These are phyloP conservation scores for Cladosporium sp. DNA, from an alignment of 2,329 filamentous ascomycete genomes.

Conservation along the genomic window DNA sequence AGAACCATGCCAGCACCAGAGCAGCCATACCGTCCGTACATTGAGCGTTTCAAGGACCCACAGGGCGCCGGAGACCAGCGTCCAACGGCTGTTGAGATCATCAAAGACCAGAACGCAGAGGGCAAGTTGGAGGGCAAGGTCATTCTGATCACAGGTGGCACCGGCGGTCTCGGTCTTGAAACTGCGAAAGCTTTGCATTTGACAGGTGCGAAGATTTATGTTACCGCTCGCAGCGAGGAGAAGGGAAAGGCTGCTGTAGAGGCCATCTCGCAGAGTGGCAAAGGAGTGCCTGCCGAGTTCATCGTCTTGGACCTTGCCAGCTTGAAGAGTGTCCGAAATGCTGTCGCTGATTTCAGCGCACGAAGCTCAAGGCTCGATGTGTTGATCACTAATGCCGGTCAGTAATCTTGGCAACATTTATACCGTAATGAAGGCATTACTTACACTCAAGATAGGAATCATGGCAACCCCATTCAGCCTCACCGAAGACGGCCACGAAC, in stretches of 20 bases:
- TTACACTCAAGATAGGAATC: conserved; percentile 30
- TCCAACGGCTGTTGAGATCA: conserved; percentile 30
- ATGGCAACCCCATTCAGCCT: conserved; percentile 42
- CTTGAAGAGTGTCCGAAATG: conserved; percentile 35
- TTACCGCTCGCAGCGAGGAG: conserved; percentile 45
- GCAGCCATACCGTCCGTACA: conserved; percentile 16
- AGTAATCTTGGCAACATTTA: neutral
- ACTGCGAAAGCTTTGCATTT: conserved; percentile 46
- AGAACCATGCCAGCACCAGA: conserved; percentile 17
- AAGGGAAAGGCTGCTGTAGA: conserved; percentile 40
- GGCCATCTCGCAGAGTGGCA: conserved; percentile 28
- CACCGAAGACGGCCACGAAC: conserved; percentile 52
- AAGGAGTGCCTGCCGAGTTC: conserved; percentile 24
- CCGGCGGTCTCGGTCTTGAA: conserved; percentile 48
- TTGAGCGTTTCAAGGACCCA: conserved; percentile 39
- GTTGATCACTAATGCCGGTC: conserved; percentile 28
- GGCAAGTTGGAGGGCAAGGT: conserved; percentile 41
- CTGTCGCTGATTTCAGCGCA: conserved; percentile 29
- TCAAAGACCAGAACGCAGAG: conserved; percentile 32
- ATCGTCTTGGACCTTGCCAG: conserved; percentile 37
- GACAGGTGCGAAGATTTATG: conserved; percentile 49
- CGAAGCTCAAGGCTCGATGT: conserved; percentile 22
- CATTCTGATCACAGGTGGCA: conserved; percentile 48
- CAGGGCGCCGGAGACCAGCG: conserved; percentile 33
- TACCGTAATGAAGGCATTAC: neutral